Evolutionary conservation across 768 basidiomycete genomes (phyloP).

Genomic region (Macrolepiota albuminosa): DNA sequence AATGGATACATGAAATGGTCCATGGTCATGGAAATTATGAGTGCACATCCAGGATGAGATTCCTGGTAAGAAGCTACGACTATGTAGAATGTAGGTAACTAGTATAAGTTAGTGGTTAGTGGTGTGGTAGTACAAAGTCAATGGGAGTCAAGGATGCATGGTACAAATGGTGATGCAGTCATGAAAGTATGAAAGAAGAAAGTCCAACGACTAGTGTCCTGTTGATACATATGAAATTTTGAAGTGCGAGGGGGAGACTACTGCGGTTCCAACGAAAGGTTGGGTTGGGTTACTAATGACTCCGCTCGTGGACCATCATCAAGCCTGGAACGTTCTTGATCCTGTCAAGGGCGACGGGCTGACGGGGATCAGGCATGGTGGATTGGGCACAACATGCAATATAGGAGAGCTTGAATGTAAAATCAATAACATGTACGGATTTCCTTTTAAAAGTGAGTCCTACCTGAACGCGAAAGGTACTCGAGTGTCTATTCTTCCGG

Average conservation of each 20-base stretch:
- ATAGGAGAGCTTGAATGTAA: constrained; percentile 51
- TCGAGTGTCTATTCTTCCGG: constrained; percentile 37
- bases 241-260: not conserved
- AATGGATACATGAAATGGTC: not conserved
- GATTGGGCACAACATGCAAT: constrained; percentile 55
- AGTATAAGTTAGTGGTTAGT: not conserved
- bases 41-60: too few species aligned
- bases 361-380: constrained; percentile 46
- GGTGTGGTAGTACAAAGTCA: not conserved
- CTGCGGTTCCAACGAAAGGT: not conserved
- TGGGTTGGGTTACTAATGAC: constrained; percentile 14
- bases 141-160: not conserved
- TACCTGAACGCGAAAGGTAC: constrained; percentile 57
- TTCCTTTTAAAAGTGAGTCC: constrained; percentile 15
- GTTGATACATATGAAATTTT: not conserved
- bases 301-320: constrained; percentile 64
- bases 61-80: not conserved
- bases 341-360: constrained; percentile 58
- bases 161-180: not conserved
- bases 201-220: not conserved
- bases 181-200: not conserved
- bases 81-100: not conserved
- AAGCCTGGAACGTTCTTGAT: constrained; percentile 63
- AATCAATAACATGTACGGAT: not conserved
- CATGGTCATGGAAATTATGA: too few species aligned